These are phyloP conservation scores for Aspergillus incahuasiensis DNA, from an alignment of 495 filamentous ascomycete genomes.

Conservation along the genomic window DNA sequence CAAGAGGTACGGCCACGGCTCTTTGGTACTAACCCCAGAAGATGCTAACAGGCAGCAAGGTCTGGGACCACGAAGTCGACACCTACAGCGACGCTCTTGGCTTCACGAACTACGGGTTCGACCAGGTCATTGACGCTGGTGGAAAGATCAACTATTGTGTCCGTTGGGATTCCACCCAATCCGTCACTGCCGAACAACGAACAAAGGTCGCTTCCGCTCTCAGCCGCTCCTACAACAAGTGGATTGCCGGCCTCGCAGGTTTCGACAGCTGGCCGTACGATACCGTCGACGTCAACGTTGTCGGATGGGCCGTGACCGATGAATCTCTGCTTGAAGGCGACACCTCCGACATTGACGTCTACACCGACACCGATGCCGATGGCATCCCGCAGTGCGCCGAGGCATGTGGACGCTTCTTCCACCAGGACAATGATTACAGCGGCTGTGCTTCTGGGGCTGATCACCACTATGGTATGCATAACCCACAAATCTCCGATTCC, in stretches of 20 bases:
- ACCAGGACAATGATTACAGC: conserved; percentile 17
- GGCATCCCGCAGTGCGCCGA: conserved; percentile 14
- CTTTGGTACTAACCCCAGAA: too few species aligned
- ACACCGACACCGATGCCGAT: conserved; percentile 17
- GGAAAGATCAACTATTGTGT: conserved; percentile 22
- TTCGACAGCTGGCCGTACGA: conserved; percentile 18
- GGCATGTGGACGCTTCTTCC: conserved; percentile 17
- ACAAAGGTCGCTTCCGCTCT: conserved; percentile 9
- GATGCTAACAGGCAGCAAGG: background rate
- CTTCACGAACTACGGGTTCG: conserved; percentile 19
- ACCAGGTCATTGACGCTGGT: conserved; percentile 16
- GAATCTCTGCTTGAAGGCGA: conserved; percentile 12
- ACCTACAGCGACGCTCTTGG: conserved; percentile 18
- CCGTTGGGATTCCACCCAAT: conserved; percentile 13
- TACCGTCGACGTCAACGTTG: conserved; percentile 15
- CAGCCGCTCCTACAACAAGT: conserved; percentile 17
- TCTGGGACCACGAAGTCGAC: conserved; percentile 15
- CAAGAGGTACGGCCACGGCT: conserved; percentile 7
- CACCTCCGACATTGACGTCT: conserved; percentile 16
- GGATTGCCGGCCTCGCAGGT: conserved; percentile 14
- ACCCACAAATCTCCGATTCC: background rate
- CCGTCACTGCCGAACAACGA: conserved; percentile 11
- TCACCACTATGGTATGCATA: conserved; percentile 12
- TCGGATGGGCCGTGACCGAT: conserved; percentile 15
- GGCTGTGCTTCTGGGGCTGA: conserved; percentile 10